phyloP scores from a whole-genome alignment of 2,329 filamentous ascomycete genomes.

The Monilinia vaccinii-corymbosi region DNA sequence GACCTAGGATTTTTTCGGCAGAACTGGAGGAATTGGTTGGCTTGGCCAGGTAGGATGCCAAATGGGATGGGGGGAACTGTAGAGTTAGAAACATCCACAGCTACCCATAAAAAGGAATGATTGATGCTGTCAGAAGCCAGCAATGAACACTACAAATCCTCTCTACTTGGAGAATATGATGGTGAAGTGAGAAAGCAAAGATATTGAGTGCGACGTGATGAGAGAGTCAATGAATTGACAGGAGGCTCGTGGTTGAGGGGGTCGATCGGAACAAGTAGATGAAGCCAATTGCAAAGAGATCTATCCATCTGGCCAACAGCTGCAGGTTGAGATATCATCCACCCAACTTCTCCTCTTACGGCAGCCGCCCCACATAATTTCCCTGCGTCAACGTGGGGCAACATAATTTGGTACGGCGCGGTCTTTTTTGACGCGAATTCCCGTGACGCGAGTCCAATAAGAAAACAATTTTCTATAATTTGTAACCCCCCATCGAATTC shows the following conservation, averaged over 20 bases:
- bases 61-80: not conserved
- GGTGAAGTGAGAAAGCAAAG: not conserved
- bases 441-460: constrained; percentile 1
- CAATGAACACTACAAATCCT: not conserved
- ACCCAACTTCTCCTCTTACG: not conserved
- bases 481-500: not conserved
- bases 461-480: not conserved
- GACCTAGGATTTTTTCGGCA: not conserved
- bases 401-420: not conserved
- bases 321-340: too few relatives aligned
- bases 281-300: too few relatives aligned
- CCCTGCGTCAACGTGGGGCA: not conserved
- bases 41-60: not conserved
- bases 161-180: not conserved
- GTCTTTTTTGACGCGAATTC: not conserved
- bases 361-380: not conserved
- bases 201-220: not conserved
- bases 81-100: constrained; percentile 6
- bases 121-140: not conserved
- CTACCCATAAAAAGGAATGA: constrained; percentile 1
- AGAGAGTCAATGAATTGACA: too few relatives aligned
- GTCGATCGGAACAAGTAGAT: too few relatives aligned
- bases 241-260: too few relatives aligned
- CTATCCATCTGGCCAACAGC: too few relatives aligned
- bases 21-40: not conserved